These are phyloP conservation scores for Exophiala mesophila DNA, from an alignment of 2,329 filamentous ascomycete species.

Conservation along the genomic window DNA sequence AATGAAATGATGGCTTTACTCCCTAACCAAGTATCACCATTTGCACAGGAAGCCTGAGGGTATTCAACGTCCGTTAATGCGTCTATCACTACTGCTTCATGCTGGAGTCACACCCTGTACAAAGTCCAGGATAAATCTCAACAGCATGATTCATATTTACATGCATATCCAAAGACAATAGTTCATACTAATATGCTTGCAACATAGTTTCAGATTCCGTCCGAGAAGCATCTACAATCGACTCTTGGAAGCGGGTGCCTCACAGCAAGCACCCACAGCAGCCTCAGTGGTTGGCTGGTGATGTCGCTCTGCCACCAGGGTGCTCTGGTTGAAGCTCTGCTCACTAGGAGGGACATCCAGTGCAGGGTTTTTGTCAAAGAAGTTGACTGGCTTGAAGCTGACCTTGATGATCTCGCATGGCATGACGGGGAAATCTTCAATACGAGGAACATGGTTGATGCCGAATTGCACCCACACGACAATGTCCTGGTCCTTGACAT, in stretches of 20 bases:
- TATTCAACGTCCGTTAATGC: no score
- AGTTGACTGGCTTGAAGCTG: conserved; percentile 47
- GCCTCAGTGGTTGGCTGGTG: conserved; percentile 19
- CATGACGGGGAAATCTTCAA: conserved; percentile 67
- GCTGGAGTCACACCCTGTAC: no score
- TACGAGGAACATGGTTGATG: conserved; percentile 60
- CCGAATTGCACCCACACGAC: conserved; percentile 56
- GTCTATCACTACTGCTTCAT: no score
- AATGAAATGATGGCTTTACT: no score
- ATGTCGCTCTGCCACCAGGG: conserved; percentile 15
- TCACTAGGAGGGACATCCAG: conserved; percentile 43
- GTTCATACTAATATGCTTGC: no score
- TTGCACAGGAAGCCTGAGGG: no score
- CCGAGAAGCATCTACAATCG: conserved; percentile 12
- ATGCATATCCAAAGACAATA: no score
- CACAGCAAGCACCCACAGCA: conserved; percentile 18
- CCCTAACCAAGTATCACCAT: no score
- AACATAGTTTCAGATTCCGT: no score
- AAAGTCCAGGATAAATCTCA: no score
- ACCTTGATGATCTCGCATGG: conserved; percentile 53
- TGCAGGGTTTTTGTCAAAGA: conserved; percentile 50
- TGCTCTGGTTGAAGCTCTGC: conserved; percentile 38
- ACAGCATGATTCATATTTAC: no score
- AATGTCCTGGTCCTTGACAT: conserved; percentile 45
- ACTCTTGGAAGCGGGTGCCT: conserved; percentile 13